Base-by-base conservation (phyloP, 2,329 filamentous ascomycete species). In the Geoglossum cookeanum region DNA sequence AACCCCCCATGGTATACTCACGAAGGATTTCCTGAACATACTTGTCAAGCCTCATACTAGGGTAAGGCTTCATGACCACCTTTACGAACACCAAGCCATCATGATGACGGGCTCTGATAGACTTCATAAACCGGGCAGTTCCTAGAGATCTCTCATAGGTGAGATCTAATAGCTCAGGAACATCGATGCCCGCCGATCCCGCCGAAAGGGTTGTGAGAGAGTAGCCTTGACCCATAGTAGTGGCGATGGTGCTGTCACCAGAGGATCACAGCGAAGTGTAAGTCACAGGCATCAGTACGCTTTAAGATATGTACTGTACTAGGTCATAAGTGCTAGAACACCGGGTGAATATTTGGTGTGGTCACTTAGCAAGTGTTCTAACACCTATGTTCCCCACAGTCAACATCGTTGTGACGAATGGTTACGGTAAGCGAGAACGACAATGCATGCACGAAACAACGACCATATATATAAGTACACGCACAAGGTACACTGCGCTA, bases 111-210 rank as follows among this genome's bases (percentile, higher is more conserved):
- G 91, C 92, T 62, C 91, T 82, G 62, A 97, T 90, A 61, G 87
- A 92, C 71, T 97, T 96, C 84, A 98, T 92, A 65, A 98, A 96
- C 42, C 92, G 83, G 29, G 88, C 89, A 62, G 85, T 88, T 53
- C 91, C 91, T 65, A 98, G 80, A 39, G 88, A 88, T 70, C 85
- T 89, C 71, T 98, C 92, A 72, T 96, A 95, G 42, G 84, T 81
- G 59, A 97, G 74, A 67, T 97, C 92, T 48, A 86, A 80, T 47
- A 98, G 80, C 74, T 98, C 91, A 44, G 90, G 85, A 32, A 94
- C 81, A 69, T 98, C 91, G 69, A 98, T 95, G 64, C 89, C 88
- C 58, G 90, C 90, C 57, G 88, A 86, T 68, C 90, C 92, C 61
- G 88, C 87, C 57, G 89, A 92, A 62, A 94, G 85, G 67, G 89